Evolutionary conservation across 495 filamentous ascomycete species (phyloP).

Genomic region (Penicillium crystallinum): DNA sequence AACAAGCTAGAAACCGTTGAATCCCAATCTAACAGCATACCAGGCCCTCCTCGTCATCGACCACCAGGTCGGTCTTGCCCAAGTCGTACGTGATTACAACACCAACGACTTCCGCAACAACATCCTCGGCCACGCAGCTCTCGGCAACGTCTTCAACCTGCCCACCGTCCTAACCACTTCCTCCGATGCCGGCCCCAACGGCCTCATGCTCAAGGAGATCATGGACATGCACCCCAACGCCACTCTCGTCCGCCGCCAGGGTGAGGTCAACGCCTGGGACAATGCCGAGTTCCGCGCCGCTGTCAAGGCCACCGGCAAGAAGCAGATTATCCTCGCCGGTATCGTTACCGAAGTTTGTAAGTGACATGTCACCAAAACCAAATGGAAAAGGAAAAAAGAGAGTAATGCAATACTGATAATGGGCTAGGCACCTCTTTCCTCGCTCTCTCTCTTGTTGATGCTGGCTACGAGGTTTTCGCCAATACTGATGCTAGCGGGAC

Average conservation of each 20-base stretch:
- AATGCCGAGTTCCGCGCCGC: slow-evolving; percentile 65
- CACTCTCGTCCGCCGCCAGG: slow-evolving; percentile 61
- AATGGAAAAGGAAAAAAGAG: no score
- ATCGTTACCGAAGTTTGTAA: slow-evolving; percentile 73
- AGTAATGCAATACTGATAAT: background rate
- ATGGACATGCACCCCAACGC: slow-evolving; percentile 61
- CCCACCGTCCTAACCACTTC: slow-evolving; percentile 69
- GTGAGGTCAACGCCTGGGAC: slow-evolving; percentile 80
- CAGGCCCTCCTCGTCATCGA: slow-evolving; percentile 62
- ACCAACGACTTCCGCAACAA: slow-evolving; percentile 58
- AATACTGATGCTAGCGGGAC: slow-evolving; percentile 70
- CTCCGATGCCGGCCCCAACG: slow-evolving; percentile 59
- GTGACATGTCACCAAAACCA: slow-evolving; percentile 15
- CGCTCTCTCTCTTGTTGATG: slow-evolving; percentile 63
- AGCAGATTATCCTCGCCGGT: slow-evolving; percentile 67
- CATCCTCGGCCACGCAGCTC: slow-evolving; percentile 63
- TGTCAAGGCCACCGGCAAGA: slow-evolving; percentile 58
- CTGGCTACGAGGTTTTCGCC: slow-evolving; percentile 72
- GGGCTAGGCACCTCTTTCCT: slow-evolving; percentile 59
- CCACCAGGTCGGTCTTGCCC: slow-evolving; percentile 65
- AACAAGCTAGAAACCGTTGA: background rate
- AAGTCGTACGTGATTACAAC: slow-evolving; percentile 59
- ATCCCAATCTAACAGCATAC: background rate
- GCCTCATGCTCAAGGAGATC: slow-evolving; percentile 66
- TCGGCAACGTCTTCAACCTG: slow-evolving; percentile 62